A percentile compares a stretch with the other conserved stretches of the same genome.
Evolutionary conservation across 2,329 filamentous ascomycete genomes (phyloP).

Genomic region (Exophiala phaeomuriformis): DNA sequence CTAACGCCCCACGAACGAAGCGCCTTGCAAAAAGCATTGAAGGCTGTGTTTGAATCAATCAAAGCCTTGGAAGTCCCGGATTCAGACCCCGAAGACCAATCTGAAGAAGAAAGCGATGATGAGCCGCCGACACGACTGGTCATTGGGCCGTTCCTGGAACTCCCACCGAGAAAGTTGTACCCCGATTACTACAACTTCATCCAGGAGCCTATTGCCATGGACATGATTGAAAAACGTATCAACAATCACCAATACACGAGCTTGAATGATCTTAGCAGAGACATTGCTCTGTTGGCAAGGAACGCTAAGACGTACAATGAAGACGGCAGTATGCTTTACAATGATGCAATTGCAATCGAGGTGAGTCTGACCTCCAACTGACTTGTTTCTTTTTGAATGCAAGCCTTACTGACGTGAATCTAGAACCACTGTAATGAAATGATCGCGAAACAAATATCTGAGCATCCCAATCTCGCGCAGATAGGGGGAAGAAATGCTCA

Average conservation of each 20-base stretch:
- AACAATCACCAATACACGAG: conserved; percentile 89
- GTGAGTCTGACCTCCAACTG: conserved; percentile 42
- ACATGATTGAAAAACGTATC: conserved; percentile 87
- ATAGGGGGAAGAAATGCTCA: conserved; percentile 41
- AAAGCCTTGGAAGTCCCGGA: conserved; percentile 74
- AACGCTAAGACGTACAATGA: conserved; percentile 97
- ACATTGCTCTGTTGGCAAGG: conserved; percentile 74
- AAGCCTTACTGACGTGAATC: conserved; percentile 9
- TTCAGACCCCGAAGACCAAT: conserved; percentile 47
- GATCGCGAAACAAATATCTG: conserved; percentile 24
- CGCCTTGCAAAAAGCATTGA: conserved; percentile 71
- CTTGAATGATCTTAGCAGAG: conserved; percentile 70
- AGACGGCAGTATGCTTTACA: conserved; percentile 82
- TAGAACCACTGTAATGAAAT: conserved; percentile 28
- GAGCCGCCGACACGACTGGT: conserved; percentile 63
- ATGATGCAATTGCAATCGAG: conserved; percentile 88
- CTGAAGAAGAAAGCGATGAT: conserved; percentile 46
- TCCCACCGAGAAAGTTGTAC: conserved; percentile 82
- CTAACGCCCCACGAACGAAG: conserved; percentile 63
- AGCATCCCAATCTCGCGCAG: conserved; percentile 47
- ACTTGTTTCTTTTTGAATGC: background rate
- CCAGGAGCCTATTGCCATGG: conserved; percentile 88
- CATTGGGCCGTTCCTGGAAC: conserved; percentile 87
- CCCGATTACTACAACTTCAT: conserved; percentile 95
- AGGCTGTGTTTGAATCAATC: conserved; percentile 67